Percentiles rank a stretch among this genome's conserved stretches.
Conservation (phyloP, 306 rosid species). For the Dryas octopetala region DNA sequence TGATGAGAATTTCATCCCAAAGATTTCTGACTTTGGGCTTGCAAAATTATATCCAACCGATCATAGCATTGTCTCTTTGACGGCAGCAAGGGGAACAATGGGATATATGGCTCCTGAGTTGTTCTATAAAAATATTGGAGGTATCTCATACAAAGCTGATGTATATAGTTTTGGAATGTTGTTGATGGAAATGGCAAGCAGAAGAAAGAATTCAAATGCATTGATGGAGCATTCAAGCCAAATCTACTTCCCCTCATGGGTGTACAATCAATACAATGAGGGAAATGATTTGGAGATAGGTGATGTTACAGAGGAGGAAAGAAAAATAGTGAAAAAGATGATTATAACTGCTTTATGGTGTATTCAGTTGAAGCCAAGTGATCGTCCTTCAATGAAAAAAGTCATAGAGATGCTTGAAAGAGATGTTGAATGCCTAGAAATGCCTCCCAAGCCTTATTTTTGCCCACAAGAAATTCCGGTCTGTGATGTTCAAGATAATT, state of each 20-base stretch:
- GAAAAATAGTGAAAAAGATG: no score
- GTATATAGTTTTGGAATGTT: no score
- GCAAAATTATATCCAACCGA: slow-evolving; percentile 3
- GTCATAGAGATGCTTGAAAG: slow-evolving; percentile 17
- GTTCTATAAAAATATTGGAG: no score
- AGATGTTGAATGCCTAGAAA: neutral
- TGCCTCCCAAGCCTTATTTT: neutral
- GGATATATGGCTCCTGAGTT: neutral
- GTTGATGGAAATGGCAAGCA: no score
- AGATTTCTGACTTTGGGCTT: slow-evolving; percentile 14
- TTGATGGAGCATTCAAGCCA: no score
- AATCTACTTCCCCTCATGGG: no score
- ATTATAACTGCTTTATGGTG: slow-evolving; percentile 6
- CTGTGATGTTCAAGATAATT: neutral
- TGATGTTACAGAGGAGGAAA: no score
- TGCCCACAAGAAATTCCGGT: neutral
- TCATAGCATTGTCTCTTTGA: slow-evolving; percentile 2
- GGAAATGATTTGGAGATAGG: no score
- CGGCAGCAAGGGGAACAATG: slow-evolving; percentile 3
- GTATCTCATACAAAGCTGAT: no score
- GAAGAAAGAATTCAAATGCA: no score
- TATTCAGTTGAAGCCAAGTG: slow-evolving; percentile 13
- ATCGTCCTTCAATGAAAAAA: slow-evolving; percentile 10
- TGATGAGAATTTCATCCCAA: slow-evolving; percentile 7
- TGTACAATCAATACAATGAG: no score